Percentiles rank a stretch among this genome's conserved stretches.
These are phyloP conservation scores for Podila clonocystis DNA, from an alignment of 192 early-diverging fungal genomes.

Conservation along the genomic window DNA sequence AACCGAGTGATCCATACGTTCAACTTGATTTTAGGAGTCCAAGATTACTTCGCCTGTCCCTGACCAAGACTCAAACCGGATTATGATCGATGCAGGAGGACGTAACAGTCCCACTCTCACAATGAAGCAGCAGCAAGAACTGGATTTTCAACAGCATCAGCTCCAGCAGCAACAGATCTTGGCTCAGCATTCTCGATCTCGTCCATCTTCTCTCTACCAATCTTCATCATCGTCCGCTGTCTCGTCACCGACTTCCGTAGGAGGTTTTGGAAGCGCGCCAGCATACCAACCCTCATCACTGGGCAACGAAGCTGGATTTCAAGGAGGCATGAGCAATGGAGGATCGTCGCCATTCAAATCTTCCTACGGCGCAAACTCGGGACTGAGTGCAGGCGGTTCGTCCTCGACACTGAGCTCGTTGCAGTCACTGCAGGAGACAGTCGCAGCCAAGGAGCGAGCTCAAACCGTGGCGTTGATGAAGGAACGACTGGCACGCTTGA, in stretches of 20 bases:
- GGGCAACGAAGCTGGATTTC: background rate
- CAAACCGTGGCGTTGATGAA: conserved; percentile 74
- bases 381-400: background rate
- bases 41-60: conserved; percentile 36
- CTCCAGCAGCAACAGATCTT: conserved; percentile 48
- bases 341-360: background rate
- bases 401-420: conserved; percentile 9
- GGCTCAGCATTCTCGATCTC: conserved; percentile 39
- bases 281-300: background rate
- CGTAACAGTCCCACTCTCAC: conserved; percentile 33
- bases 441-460: conserved; percentile 56
- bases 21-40: conserved; percentile 18
- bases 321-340: background rate
- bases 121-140: conserved; percentile 29
- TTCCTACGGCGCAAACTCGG: too few relatives aligned
- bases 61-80: conserved; percentile 15
- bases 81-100: conserved; percentile 15
- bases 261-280: background rate
- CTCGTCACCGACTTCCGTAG: background rate
- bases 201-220: conserved; percentile 39
- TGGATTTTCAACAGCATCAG: conserved; percentile 48
- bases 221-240: conserved; percentile 7
- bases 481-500: conserved; percentile 75
- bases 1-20: background rate
- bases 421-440: conserved; percentile 42